These are phyloP conservation scores for Yamadazyma taylorii DNA, from an alignment of 1,139 yeast genomes.

Conservation along the genomic window DNA sequence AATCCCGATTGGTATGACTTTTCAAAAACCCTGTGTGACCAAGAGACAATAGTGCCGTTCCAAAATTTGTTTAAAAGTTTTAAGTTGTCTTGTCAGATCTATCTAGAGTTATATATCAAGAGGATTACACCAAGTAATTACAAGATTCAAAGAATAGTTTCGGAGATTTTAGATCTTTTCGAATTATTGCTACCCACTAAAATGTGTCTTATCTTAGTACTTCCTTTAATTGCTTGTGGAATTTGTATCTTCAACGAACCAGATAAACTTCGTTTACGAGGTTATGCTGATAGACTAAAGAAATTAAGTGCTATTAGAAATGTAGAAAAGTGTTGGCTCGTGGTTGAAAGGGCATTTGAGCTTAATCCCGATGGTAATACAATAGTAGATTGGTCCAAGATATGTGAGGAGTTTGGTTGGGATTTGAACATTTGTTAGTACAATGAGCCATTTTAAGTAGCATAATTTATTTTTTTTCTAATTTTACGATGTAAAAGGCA, in stretches of 20 bases:
- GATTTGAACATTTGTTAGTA: constrained; percentile 20
- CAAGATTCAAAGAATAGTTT: constrained; percentile 5
- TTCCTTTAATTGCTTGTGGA: constrained; percentile 25
- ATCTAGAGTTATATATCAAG: constrained; percentile 11
- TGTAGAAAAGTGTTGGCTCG: constrained; percentile 17
- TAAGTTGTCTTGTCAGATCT: constrained; percentile 8
- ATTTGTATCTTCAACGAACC: constrained; percentile 21
- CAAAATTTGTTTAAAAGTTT: constrained; percentile 4
- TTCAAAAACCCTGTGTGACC: background rate
- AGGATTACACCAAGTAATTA: constrained; percentile 10
- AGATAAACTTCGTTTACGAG: constrained; percentile 16
- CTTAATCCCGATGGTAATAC: constrained; percentile 24
- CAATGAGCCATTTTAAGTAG: no score
- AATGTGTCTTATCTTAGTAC: constrained; percentile 12
- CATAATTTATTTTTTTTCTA: no score
- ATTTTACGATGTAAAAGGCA: no score
- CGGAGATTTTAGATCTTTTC: constrained; percentile 7
- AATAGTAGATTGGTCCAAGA: constrained; percentile 30
- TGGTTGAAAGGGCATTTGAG: constrained; percentile 29
- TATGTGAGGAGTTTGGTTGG: constrained; percentile 33
- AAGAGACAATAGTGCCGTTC: background rate
- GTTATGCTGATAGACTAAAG: constrained; percentile 11
- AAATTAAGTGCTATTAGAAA: constrained; percentile 23
- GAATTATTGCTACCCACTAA: constrained; percentile 11
- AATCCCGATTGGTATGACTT: background rate